Conservation (phyloP, 768 basidiomycete genomes). For the Tephrocybe rancida region DNA sequence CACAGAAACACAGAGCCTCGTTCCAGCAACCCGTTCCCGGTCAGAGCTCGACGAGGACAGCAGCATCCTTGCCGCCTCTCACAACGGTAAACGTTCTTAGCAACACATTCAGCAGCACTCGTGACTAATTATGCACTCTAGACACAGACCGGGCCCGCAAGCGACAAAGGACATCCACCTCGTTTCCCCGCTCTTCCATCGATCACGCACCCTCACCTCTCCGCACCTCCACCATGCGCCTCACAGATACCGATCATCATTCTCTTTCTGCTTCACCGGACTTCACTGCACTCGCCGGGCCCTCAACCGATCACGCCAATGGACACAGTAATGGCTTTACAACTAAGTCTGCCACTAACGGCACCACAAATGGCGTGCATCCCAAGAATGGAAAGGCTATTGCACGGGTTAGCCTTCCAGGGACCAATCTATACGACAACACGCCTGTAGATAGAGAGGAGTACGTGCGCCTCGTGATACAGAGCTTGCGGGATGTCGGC, state of each 20-base stretch:
- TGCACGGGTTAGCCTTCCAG: constrained; percentile 67
- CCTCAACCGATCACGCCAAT: constrained; percentile 52
- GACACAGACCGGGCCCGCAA: constrained; percentile 56
- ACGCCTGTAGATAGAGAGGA: constrained; percentile 85
- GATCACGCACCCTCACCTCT: too few relatives aligned
- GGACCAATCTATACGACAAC: constrained; percentile 77
- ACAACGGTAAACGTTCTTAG: constrained; percentile 34
- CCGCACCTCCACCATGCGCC: constrained; percentile 46
- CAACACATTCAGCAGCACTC: constrained; percentile 8
- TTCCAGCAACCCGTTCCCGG: constrained; percentile 68
- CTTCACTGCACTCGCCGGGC: constrained; percentile 48
- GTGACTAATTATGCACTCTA: constrained; percentile 14
- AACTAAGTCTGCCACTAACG: constrained; percentile 29
- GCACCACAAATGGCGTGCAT: constrained; percentile 42
- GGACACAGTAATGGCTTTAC: constrained; percentile 42
- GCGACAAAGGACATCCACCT: constrained; percentile 63
- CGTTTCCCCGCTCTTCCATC: constrained; percentile 29
- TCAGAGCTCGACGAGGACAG: constrained; percentile 59
- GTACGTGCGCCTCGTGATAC: constrained; percentile 86
- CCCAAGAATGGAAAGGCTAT: constrained; percentile 53
- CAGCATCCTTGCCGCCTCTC: constrained; percentile 23
- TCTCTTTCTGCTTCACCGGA: constrained; percentile 49
- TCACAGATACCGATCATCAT: constrained; percentile 51
- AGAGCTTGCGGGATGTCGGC: constrained; percentile 88
- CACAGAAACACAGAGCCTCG: constrained; percentile 42